A percentile compares a stretch with the other conserved stretches of the same genome.
Conservation (phyloP, 345 rosid genomes). For the Raphanus raphanistrum region DNA sequence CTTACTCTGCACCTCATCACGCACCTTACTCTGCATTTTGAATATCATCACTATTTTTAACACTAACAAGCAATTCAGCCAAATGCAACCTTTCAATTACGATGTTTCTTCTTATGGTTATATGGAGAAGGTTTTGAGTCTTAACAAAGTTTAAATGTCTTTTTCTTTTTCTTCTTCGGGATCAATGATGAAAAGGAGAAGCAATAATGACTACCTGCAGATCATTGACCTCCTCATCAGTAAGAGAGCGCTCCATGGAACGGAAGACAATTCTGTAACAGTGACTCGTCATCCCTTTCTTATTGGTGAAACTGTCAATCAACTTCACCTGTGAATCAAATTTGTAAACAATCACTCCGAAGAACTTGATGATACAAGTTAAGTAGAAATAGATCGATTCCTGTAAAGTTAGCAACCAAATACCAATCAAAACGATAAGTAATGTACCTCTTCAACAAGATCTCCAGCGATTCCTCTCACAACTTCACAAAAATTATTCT, state of each 20-base stretch:
- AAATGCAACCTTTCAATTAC: background rate
- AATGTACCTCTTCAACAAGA: slow-evolving; percentile 87
- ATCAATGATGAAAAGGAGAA: background rate
- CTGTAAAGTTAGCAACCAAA: background rate
- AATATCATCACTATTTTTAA: background rate
- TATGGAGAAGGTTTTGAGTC: background rate
- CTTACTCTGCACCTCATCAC: slow-evolving; percentile 77
- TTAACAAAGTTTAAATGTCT: background rate
- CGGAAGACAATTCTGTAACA: slow-evolving; percentile 88
- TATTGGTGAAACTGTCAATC: slow-evolving; percentile 84
- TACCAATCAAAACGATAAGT: background rate
- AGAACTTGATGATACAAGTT: slow-evolving; percentile 16
- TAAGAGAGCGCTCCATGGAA: slow-evolving; percentile 94
- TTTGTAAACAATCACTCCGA: background rate
- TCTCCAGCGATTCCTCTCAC: slow-evolving; percentile 93
- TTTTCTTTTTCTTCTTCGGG: too few relatives aligned
- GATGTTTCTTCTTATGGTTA: background rate
- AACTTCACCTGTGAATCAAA: slow-evolving; percentile 55
- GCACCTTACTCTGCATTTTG: slow-evolving; percentile 70
- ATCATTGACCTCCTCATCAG: slow-evolving; percentile 81
- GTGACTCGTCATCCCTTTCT: slow-evolving; percentile 91
- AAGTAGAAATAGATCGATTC: background rate
- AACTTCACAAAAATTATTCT: slow-evolving; percentile 91
- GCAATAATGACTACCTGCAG: slow-evolving; percentile 57
- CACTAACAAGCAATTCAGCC: background rate